Evolutionary conservation across 179 eudicot species (phyloP).

Genomic region (Silene noctiflora): DNA sequence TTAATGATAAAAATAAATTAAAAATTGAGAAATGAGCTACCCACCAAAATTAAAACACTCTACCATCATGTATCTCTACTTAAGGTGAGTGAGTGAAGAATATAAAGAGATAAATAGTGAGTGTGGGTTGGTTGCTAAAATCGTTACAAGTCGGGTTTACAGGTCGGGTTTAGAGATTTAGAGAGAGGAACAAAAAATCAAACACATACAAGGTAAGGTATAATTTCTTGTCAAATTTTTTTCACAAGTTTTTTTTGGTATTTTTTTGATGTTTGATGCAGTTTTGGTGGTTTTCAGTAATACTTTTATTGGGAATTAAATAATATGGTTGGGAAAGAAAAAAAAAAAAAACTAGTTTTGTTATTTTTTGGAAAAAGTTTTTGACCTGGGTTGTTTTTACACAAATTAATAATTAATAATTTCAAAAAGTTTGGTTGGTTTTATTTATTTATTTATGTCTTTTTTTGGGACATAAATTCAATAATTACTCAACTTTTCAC

Average conservation of each 20-base stretch:
- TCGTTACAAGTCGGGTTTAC: neutral
- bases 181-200: neutral
- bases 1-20: neutral
- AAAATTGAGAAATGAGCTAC: neutral
- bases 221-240: neutral
- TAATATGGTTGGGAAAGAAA: neutral
- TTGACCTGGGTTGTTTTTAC: neutral
- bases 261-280: neutral
- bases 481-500: constrained; percentile 15
- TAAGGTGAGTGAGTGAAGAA: constrained; percentile 20
- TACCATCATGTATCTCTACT: constrained; percentile 8
- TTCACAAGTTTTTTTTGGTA: neutral
- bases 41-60: constrained; percentile 17
- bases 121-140: neutral
- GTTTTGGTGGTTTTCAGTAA: constrained; percentile 6
- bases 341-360: neutral
- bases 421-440: constrained; percentile 10
- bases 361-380: neutral
- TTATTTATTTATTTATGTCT: constrained; percentile 3
- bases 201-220: neutral
- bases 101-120: constrained; percentile 5
- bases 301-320: constrained; percentile 13
- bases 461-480: neutral
- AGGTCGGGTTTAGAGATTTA: neutral
- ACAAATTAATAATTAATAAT: constrained; percentile 13